phyloP scores from a whole-genome alignment of 2,329 filamentous ascomycete genomes.

The Botrytis fragariae region DNA sequence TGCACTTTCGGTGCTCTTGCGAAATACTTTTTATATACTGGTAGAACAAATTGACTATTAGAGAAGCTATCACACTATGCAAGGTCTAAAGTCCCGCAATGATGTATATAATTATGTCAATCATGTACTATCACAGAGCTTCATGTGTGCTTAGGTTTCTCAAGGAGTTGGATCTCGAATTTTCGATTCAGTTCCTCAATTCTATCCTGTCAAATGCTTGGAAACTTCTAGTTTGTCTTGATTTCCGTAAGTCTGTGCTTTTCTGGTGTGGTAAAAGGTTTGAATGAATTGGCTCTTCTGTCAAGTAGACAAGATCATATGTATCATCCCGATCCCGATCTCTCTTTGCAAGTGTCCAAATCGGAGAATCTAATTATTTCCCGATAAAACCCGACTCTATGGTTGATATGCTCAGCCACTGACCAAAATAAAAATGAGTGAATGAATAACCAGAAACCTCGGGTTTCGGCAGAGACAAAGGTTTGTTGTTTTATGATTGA shows the following conservation, averaged over 20 bases:
- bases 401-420: not conserved
- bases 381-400: not conserved
- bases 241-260: not conserved
- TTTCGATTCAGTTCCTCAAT: not conserved
- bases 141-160: not conserved
- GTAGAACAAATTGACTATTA: not conserved
- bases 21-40: fast-evolving
- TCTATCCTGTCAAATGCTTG: no score
- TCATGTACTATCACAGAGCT: not conserved
- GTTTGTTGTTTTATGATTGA: not conserved
- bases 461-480: not conserved
- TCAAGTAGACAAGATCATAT: not conserved
- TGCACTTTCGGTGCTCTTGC: not conserved
- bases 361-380: not conserved
- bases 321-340: not conserved
- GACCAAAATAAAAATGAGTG: not conserved
- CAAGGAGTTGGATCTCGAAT: not conserved
- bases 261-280: no score
- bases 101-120: not conserved
- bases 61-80: not conserved
- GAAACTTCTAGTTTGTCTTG: not conserved
- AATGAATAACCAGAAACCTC: not conserved
- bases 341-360: not conserved
- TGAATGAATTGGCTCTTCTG: not conserved
- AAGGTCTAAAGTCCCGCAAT: not conserved